Evolutionary conservation across 306 rosid genomes (phyloP), one percentile per base, ranked within the genome.

Genomic region (Prosopis cineraria): DNA sequence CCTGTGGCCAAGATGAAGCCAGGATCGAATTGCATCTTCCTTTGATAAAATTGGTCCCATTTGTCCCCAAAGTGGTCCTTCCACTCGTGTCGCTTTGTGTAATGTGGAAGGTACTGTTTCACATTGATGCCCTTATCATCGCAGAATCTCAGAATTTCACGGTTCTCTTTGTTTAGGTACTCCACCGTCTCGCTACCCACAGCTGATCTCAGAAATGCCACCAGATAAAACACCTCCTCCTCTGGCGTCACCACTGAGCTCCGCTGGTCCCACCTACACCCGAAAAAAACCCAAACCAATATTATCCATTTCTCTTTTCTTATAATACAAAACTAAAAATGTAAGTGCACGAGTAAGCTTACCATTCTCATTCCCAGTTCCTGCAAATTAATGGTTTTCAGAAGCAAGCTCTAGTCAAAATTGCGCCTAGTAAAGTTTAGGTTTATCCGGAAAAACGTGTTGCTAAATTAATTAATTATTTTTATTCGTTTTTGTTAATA

Each of bases 1-100:
- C 99, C 99, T 0, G 98, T 91, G 79, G 98, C 98, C 73, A 95
- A 86, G 84, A 95, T 89, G 78, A 68, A 73, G 39, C 79, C 87
- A 10, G 99, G 99, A 56, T 95, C 98, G 22, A 88, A 95, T 87
- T 88, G 82, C 93, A 85, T 84, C 86, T 95, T 95, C 75, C 88
- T 86, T 70, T 67, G 69, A 79, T 75, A 76, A 87, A 92, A 95
- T 48, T 66, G 90, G 77, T 68, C 82, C 98, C 98, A 94, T 74
- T 90, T 94, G 6, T 82, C 45, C 36, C 98, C 97, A 83, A 90
- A 92, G 80, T 94, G 98, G 5, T 84, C 83, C 67, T 31, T 82
- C 98, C 98, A 94, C 22, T 82, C 90, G 72, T 81, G 77, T 55
- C 72, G 85, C 55, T 90, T 83, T 74, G 77, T 69, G 84, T 89